phyloP scores from a whole-genome alignment of 495 filamentous ascomycete genomes.

The Halenospora varia region DNA sequence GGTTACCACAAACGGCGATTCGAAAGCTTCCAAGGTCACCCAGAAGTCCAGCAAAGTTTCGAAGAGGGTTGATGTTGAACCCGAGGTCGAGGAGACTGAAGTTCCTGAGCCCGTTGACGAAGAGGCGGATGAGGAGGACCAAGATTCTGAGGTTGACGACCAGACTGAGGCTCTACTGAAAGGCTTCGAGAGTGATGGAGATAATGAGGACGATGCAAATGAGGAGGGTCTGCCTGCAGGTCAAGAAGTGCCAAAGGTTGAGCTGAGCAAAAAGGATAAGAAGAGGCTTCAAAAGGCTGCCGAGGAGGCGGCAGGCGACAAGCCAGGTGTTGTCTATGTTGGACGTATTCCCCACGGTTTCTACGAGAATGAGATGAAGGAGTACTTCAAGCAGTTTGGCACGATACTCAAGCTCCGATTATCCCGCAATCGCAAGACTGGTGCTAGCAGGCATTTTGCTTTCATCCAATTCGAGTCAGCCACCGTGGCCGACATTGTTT shows the following conservation, averaged over 20 bases:
- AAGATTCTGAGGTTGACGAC: conserved; percentile 56
- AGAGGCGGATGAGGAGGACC: conserved; percentile 32
- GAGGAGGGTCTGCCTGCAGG: conserved; percentile 53
- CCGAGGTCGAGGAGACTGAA: conserved; percentile 23
- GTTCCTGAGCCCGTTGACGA: conserved; percentile 14
- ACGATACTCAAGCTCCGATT: conserved; percentile 75
- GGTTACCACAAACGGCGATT: conserved; percentile 6
- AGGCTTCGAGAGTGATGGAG: conserved; percentile 79
- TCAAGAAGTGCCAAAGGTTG: conserved; percentile 55
- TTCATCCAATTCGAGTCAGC: conserved; percentile 83
- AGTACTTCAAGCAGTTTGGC: conserved; percentile 96
- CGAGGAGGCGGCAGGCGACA: conserved; percentile 30
- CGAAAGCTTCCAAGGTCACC: not conserved
- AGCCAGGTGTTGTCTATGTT: conserved; percentile 81
- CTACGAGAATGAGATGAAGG: conserved; percentile 91
- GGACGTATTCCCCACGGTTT: conserved; percentile 91
- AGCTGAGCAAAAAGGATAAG: conserved; percentile 47
- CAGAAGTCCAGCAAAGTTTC: conserved; percentile 3
- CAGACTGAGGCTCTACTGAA: conserved; percentile 66
- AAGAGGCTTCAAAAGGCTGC: conserved; percentile 21
- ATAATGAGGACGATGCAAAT: conserved; percentile 48
- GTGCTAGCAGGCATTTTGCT: conserved; percentile 83
- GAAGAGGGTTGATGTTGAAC: conserved; percentile 16
- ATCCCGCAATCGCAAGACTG: conserved; percentile 85
- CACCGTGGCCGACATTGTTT: conserved; percentile 82